Conservation (phyloP, 129 eudicot genomes). For the Pseudognaphalium luteoalbum region DNA sequence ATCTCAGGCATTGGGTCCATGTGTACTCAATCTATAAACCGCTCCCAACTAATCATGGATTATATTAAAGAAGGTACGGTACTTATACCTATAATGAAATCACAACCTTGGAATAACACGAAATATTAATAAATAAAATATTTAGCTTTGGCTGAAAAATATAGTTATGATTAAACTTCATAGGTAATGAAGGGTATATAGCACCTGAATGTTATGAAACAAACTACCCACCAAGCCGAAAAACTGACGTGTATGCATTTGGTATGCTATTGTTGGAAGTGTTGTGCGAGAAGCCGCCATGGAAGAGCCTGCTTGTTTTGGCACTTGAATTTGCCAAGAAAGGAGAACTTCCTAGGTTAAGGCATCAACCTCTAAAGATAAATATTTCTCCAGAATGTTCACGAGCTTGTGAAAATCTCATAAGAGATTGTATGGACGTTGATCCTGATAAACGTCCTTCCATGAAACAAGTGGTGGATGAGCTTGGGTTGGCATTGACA, state of each 20-base stretch:
- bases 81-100: too few species aligned
- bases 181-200: neutral
- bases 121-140: too few species aligned
- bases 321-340: neutral
- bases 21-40: too few species aligned
- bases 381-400: neutral
- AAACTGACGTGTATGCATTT: neutral
- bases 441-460: constrained; percentile 4
- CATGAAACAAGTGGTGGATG: neutral
- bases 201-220: neutral
- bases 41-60: too few species aligned
- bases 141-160: too few species aligned
- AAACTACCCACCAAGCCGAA: neutral
- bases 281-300: neutral
- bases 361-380: neutral
- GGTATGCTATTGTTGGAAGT: neutral
- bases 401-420: neutral
- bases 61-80: too few species aligned
- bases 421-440: neutral
- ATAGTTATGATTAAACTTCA: too few species aligned
- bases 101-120: too few species aligned
- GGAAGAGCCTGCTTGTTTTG: neutral
- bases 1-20: too few species aligned
- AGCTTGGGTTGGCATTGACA: neutral
- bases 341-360: neutral